Base-by-base conservation (phyloP, 441 rosid genomes). In the Erodium texanum region DNA sequence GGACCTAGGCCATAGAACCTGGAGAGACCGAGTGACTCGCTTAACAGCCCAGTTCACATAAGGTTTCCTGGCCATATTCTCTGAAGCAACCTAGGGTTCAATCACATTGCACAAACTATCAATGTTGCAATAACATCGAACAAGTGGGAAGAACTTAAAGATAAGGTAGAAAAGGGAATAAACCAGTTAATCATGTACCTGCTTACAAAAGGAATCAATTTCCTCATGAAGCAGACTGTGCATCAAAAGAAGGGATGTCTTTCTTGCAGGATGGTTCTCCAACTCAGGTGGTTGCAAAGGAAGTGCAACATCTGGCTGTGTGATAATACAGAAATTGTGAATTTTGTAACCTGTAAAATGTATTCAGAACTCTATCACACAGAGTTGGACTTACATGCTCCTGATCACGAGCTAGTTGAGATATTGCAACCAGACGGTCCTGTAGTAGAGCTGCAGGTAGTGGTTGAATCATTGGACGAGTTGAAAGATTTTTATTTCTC, bases 1-100 rank as follows among this genome's bases (percentile, higher is more conserved):
- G 52, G 99, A 94, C 84, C 99, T 82, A 66, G 99, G 99, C 99
- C 99, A 94, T 36, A 94, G 75, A 63, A 91, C 99, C 79, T 94
- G 99, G 75, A 94, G 97, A 72, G 99, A 94, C 70, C 97, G 70
- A 5, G 94, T 86, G 66, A 94, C 99, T 68, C 99, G 89, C 85
- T 88, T 91, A 78, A 94, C 87, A 71, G 96, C 97, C 99, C 97
- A 91, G 78, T 74, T 94, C 75, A 94, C 85, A 77, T 84, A 88
- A 68, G 96, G 96, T 80, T 91, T 94, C 75, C 91, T 88, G 75
- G 91, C 83, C 82, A 84, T 70, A 79, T 85, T 94, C 74, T 80
- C 93, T 66, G 94, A 82, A 66, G 87, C 92, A 83, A 94, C 97
- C 99, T 93, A 75, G 62, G 38, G 64, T 50, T 62, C 24, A 32